Evolutionary conservation across 768 basidiomycete species (phyloP), one percentile per base, ranked within the genome.

Genomic region (Boletus patriciae): DNA sequence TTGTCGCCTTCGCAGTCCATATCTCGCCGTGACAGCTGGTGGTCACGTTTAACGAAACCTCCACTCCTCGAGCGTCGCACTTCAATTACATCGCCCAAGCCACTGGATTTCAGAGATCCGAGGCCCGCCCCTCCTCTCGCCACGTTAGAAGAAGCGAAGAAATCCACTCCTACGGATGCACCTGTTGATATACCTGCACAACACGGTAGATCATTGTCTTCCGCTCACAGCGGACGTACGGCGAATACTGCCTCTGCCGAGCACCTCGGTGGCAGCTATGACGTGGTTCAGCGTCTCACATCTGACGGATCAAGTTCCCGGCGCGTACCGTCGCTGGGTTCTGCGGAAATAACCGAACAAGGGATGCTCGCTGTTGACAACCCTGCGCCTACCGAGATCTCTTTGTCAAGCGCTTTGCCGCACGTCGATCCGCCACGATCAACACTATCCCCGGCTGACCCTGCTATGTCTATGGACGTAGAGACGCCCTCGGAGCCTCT

Each of bases 1-100:
- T 58, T 77, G 16, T 71, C 76, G 4, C 74, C 74, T 34, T 75
- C 70, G 23, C 76, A 77, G 42, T 77, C 81, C 1, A 77, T 91
- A 45, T 81, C 82, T 43, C 78, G 90, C 8, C 86, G 83, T 41
- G 83, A 90, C 66, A 84, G 80, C 12, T 92, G 91, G 88, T 94
- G 91, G 87, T 72, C 78, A 10, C 84, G 88, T 3, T 85, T 94
- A 64, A 77, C 88, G 15, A 82, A 81, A 52, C 81, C 84, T 18
- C 80, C 83, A 34, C 75, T 90, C 48, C 77, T 88, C 27, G 88
- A 89, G 60, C 79, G 84, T 40, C 76, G 78, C 25, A 57, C 72
- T 12, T 83, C 78, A 62, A 76, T 76, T 52, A 72, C 72, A 53
- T 66, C 72, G 54, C 66, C 57, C 63, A 70, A 50, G 55, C 62